Conservation (phyloP, 2,329 filamentous ascomycete genomes). For the Hypoxylon sp. region DNA sequence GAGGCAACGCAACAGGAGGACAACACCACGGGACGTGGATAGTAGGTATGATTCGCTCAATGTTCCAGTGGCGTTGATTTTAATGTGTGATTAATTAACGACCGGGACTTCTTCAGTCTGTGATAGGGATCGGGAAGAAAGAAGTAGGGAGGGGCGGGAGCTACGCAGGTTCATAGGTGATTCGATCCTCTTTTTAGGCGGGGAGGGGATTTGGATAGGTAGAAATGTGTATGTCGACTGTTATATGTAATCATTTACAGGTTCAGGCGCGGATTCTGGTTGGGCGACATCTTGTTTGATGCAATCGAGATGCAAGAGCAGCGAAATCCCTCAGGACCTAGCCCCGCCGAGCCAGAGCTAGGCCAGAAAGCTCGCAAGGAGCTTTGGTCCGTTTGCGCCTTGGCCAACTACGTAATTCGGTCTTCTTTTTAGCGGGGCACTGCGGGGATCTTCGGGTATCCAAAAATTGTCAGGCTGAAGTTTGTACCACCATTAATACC, state of each 20-base stretch:
- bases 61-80: conserved; percentile 24
- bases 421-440: conserved; percentile 26
- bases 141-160: conserved; percentile 19
- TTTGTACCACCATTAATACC: conserved; percentile 13
- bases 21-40: conserved; percentile 27
- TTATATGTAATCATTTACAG: conserved; percentile 25
- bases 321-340: conserved; percentile 41
- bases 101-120: conserved; percentile 20
- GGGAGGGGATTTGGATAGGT: conserved; percentile 7
- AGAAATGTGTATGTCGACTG: conserved; percentile 1
- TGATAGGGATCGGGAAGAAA: conserved; percentile 16
- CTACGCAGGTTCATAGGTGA: conserved; percentile 19
- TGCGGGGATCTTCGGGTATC: conserved; percentile 35
- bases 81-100: conserved; percentile 34
- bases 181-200: conserved; percentile 21
- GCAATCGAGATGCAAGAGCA: conserved; percentile 42
- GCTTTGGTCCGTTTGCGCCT: conserved; percentile 37
- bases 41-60: conserved; percentile 39
- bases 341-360: conserved; percentile 25
- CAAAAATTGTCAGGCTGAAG: conserved; percentile 37
- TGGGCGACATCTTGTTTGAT: conserved; percentile 31
- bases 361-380: conserved; percentile 19
- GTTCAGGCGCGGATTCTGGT: conserved; percentile 28
- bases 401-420: conserved; percentile 41
- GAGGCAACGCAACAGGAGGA: conserved; percentile 21